Base-by-base conservation (phyloP, 345 rosid species). In the Melaleuca quinquenervia region DNA sequence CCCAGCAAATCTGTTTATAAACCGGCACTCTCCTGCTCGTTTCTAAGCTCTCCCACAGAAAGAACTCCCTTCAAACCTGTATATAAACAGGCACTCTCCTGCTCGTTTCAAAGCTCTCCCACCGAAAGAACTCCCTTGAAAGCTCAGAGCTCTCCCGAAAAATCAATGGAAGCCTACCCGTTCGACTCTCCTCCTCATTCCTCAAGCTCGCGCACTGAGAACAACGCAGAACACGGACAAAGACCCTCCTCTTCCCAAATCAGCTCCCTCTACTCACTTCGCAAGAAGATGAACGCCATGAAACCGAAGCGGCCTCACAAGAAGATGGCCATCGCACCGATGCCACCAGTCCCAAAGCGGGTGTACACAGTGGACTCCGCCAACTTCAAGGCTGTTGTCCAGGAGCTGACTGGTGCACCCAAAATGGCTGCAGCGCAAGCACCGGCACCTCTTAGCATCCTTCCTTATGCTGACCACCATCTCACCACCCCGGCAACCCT, bases 281-380 rank as follows among this genome's bases (percentile, higher is more conserved):
- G 80, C 80, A 70, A 70, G 80, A 70, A 70, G 80, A 92, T 88
- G 88, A 94, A 1, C 88, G 91, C 41, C 85, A 90, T 9, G 94
- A 11, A 91, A 70, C 41, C 45, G 12, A 75, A 56, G 50, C 50
- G 60, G 5, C 82, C 60, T 32, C 6, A 32, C 62, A 58, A 49
- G 76, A 84, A 56, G 51, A 62, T 50, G 29, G 62, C 62, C 50
- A 82, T 76, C 50, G 86, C 87, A 36, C 84, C 87, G 52, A 27
- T 60, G 60, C 74, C 75, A 11, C 87, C 83, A 0, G 50, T 82
- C 45, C 87, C 87, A 6, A 10, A 45, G 27, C 56, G 21, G 83
- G 27, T 84, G 52, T 84, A 84, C 44, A 58, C 11, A 6, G 76
- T 84, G 41, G 85, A 84, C 27, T 48, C 32, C 44, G 76, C 18